phyloP scores from a whole-genome alignment of 2,329 filamentous ascomycete species.

The Fusarium domesticum region DNA sequence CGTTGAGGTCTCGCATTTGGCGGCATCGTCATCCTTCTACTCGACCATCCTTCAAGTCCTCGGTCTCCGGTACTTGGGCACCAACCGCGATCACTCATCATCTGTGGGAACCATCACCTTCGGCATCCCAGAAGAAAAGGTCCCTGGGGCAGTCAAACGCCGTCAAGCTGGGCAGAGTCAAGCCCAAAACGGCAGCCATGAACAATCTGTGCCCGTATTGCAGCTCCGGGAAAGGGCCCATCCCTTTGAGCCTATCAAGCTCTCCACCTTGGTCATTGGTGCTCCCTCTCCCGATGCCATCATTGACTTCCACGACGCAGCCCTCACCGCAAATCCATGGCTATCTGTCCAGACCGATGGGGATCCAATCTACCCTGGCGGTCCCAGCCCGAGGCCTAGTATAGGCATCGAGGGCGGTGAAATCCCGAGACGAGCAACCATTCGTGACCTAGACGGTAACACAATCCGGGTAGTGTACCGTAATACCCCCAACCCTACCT shows the following conservation, averaged over 20 bases:
- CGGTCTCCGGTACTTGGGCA: constrained; percentile 60
- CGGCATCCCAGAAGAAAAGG: constrained; percentile 31
- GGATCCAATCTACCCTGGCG: constrained; percentile 20
- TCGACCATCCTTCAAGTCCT: constrained; percentile 74
- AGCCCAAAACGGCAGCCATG: constrained; percentile 13
- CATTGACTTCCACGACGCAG: constrained; percentile 67
- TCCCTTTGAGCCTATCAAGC: constrained; percentile 40
- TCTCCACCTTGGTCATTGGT: constrained; percentile 60
- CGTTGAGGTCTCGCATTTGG: constrained; percentile 70
- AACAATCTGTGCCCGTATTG: constrained; percentile 36
- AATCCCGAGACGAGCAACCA: constrained; percentile 46
- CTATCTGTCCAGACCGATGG: constrained; percentile 38
- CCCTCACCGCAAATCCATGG: constrained; percentile 58
- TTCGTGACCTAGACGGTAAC: constrained; percentile 80
- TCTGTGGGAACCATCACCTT: constrained; percentile 40
- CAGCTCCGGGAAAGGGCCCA: constrained; percentile 44
- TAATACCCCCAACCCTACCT: constrained; percentile 20
- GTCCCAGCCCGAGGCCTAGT: constrained; percentile 27
- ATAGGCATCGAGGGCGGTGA: constrained; percentile 34
- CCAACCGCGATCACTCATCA: constrained; percentile 26
- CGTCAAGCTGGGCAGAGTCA: constrained; percentile 8
- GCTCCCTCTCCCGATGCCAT: constrained; percentile 65
- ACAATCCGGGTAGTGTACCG: constrained; percentile 72
- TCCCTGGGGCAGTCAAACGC: neutral
- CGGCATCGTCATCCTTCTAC: constrained; percentile 80